Percentiles rank a stretch among this genome's conserved stretches.
Evolutionary conservation across 208 protist genomes (phyloP).

Genomic region (Leishmania mexicana): DNA sequence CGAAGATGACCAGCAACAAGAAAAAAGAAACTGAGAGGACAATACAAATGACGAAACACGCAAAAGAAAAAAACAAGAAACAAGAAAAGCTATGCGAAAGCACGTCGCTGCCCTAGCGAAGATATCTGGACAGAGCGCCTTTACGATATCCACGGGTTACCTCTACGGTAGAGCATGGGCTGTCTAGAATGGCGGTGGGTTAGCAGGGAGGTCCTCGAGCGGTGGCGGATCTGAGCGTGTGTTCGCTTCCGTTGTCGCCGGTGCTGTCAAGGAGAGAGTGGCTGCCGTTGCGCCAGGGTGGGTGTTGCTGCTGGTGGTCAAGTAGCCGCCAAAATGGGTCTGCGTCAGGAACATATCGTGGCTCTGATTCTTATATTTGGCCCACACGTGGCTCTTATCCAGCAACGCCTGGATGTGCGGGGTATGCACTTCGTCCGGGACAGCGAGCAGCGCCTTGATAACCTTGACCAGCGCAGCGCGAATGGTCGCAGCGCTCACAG

Average conservation of each 20-base stretch:
- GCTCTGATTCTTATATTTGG: constrained; percentile 89
- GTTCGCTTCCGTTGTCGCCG: constrained; percentile 18
- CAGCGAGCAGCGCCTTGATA: constrained; percentile 72
- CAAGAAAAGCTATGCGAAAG: too few species aligned
- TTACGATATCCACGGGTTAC: background rate
- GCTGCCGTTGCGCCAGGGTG: background rate
- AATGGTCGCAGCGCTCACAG: constrained; percentile 54
- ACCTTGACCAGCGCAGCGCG: constrained; percentile 86
- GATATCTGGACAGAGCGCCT: background rate
- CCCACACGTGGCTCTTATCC: constrained; percentile 65
- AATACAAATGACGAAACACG: background rate
- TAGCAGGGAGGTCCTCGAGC: constrained; percentile 21
- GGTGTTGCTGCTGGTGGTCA: constrained; percentile 34
- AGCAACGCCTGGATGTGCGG: constrained; percentile 52
- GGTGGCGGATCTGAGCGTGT: constrained; percentile 34
- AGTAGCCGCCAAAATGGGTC: constrained; percentile 58
- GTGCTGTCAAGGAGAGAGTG: constrained; percentile 32
- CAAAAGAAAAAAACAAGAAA: too few species aligned
- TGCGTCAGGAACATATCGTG: constrained; percentile 91
- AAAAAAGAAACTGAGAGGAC: constrained; percentile 13
- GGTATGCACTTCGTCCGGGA: constrained; percentile 49
- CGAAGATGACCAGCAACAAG: background rate
- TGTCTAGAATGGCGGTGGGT: background rate
- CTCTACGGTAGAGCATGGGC: background rate
- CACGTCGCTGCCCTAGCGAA: background rate